A percentile compares a stretch with the other conserved stretches of the same genome.
Conservation (phyloP, 257 asterid genomes). For the Fraxinus quadrangulata region DNA sequence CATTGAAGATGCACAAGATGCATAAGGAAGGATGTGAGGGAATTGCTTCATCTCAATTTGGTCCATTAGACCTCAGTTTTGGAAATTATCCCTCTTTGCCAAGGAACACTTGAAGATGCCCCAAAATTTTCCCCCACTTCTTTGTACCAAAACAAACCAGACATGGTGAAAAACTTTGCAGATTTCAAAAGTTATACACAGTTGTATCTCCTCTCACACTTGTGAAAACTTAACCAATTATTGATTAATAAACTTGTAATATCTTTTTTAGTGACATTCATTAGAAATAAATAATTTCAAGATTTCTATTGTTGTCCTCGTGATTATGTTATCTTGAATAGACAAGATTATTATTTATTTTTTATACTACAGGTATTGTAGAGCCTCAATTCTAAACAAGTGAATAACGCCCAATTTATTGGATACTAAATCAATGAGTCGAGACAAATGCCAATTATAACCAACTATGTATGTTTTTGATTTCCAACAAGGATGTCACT, state of each 20-base stretch:
- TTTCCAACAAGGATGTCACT: slow-evolving; percentile 23
- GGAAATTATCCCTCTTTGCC: slow-evolving; percentile 47
- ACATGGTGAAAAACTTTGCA: slow-evolving; percentile 14
- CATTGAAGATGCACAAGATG: slow-evolving; percentile 40
- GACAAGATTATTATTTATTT: not conserved
- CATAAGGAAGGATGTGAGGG: slow-evolving; percentile 45
- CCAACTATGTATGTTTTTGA: slow-evolving; percentile 24
- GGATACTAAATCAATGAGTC: not conserved
- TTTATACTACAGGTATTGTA: not conserved
- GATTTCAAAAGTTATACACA: slow-evolving; percentile 19
- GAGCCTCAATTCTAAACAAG: not conserved
- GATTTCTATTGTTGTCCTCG: not conserved
- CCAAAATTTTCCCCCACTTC: not conserved
- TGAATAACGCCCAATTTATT: not conserved
- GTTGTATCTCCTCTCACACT: slow-evolving; percentile 20
- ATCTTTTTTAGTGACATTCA: not conserved
- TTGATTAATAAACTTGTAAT: slow-evolving; percentile 19
- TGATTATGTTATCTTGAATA: not conserved
- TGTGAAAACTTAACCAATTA: slow-evolving; percentile 27
- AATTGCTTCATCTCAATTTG: slow-evolving; percentile 37
- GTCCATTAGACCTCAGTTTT: slow-evolving; percentile 43
- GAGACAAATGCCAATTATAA: slow-evolving; percentile 3
- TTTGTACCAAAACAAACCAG: slow-evolving; percentile 26
- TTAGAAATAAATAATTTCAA: not conserved
- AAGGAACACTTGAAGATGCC: slow-evolving; percentile 43